phyloP scores from a whole-genome alignment of 495 filamentous ascomycete genomes.

The Lophiostoma macrostomum region DNA sequence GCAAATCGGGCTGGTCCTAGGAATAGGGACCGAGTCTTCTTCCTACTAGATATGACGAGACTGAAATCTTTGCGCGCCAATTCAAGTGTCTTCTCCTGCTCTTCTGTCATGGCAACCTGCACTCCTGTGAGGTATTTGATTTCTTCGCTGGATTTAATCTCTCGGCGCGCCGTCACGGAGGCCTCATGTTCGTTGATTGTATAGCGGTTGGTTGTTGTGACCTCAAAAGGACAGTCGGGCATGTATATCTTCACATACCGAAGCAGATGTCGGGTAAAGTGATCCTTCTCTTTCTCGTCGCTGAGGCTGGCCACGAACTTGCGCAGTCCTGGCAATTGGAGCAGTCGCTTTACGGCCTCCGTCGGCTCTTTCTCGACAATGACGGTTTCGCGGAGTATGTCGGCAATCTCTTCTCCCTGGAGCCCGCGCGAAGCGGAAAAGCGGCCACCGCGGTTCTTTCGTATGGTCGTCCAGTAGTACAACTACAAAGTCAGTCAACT shows the following conservation, averaged over 20 bases:
- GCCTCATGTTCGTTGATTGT: slow-evolving; percentile 88
- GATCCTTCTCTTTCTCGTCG: slow-evolving; percentile 76
- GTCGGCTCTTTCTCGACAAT: slow-evolving; percentile 69
- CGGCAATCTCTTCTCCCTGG: slow-evolving; percentile 72
- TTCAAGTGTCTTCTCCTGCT: slow-evolving; percentile 80
- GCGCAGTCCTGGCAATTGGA: slow-evolving; percentile 71
- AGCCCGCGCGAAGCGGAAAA: slow-evolving; percentile 82
- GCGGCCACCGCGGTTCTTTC: slow-evolving; percentile 78
- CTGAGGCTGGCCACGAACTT: slow-evolving; percentile 64
- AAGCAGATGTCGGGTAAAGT: slow-evolving; percentile 80
- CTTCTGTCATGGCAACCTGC: slow-evolving; percentile 80
- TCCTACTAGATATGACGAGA: slow-evolving; percentile 88
- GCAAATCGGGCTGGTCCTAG: slow-evolving; percentile 93
- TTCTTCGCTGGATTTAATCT: slow-evolving; percentile 73
- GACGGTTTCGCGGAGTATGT: slow-evolving; percentile 72
- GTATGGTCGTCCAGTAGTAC: slow-evolving; percentile 92
- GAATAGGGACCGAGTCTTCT: slow-evolving; percentile 83
- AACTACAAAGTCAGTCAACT: slow-evolving; percentile 52
- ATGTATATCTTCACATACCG: slow-evolving; percentile 92
- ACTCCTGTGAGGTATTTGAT: slow-evolving; percentile 90
- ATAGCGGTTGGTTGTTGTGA: slow-evolving; percentile 91
- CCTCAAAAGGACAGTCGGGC: slow-evolving; percentile 89
- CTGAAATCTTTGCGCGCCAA: slow-evolving; percentile 86
- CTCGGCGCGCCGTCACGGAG: slow-evolving; percentile 74
- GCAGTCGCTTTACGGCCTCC: slow-evolving; percentile 60